Percentiles rank a stretch among this genome's conserved stretches.
phyloP scores from a whole-genome alignment of 1,139 yeast species.

The Pichiaceae sp. region DNA sequence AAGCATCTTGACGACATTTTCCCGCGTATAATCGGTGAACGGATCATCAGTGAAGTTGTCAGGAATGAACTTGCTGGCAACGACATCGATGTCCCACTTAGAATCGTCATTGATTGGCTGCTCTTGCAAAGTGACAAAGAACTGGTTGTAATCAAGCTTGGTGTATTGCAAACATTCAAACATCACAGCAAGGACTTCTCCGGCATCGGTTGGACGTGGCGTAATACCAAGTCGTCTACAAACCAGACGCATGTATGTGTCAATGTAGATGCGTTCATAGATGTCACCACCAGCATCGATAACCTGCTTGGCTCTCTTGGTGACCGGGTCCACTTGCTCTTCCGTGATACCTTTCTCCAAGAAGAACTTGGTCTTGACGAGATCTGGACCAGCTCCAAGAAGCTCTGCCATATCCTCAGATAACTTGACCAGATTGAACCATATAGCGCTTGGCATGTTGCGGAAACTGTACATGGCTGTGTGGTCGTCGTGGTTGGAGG shows the following conservation, averaged over 20 bases:
- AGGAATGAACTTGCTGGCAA: conserved; percentile 20
- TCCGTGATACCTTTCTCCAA: conserved; percentile 30
- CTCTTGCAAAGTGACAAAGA: conserved; percentile 58
- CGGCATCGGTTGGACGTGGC: conserved; percentile 34
- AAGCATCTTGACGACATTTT: conserved; percentile 28
- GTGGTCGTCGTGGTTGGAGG: conserved; percentile 88
- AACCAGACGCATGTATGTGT: conserved; percentile 51
- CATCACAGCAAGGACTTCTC: conserved; percentile 50
- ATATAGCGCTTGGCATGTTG: conserved; percentile 77
- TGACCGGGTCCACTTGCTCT: conserved; percentile 43
- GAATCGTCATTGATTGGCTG: conserved; percentile 24
- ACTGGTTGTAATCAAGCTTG: conserved; percentile 71
- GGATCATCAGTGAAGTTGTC: conserved; percentile 14
- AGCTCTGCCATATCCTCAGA: conserved; percentile 82
- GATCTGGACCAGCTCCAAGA: conserved; percentile 56
- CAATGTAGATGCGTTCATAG: conserved; percentile 55
- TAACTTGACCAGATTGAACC: conserved; percentile 88
- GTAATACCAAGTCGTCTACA: conserved; percentile 62
- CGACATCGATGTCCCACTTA: conserved; percentile 20
- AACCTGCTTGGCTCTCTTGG: conserved; percentile 54
- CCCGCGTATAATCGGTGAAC: conserved; percentile 24
- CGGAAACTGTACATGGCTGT: conserved; percentile 64
- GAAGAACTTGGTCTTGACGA: conserved; percentile 34
- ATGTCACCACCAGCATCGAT: conserved; percentile 60
- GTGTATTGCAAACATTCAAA: conserved; percentile 54